Evolutionary conservation across 2,329 filamentous ascomycete species (phyloP).

Genomic region (Aspergillus quadricinctus): DNA sequence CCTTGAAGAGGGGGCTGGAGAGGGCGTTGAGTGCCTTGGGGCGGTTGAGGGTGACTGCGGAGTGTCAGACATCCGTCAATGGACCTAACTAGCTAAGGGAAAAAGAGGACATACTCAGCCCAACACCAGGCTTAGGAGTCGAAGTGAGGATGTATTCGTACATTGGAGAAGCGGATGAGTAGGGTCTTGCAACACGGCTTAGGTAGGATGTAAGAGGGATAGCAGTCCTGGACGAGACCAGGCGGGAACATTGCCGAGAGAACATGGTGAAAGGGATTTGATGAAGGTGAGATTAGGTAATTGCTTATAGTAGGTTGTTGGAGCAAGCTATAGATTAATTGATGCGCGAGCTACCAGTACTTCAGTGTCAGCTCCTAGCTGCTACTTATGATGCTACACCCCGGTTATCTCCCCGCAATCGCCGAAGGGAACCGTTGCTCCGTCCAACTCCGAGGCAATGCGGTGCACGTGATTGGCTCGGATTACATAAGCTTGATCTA

Average conservation of each 20-base stretch:
- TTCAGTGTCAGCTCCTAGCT: not conserved
- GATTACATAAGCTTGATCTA: not conserved
- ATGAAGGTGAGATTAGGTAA: not conserved
- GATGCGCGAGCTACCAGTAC: not conserved
- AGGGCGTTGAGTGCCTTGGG: conserved; percentile 95
- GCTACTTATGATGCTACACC: conserved; percentile 2
- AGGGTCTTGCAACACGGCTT: conserved; percentile 29
- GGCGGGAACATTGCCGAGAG: conserved; percentile 52
- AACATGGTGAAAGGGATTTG: conserved; percentile 29
- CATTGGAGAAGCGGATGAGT: conserved; percentile 41
- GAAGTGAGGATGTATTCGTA: conserved; percentile 84
- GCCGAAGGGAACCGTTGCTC: conserved; percentile 12
- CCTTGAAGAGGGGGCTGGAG: conserved; percentile 81
- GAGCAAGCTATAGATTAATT: not conserved
- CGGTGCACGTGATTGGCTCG: conserved; percentile 9
- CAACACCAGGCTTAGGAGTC: conserved; percentile 81
- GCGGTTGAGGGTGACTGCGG: conserved; percentile 79
- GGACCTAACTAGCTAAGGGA: too few species aligned
- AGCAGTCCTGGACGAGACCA: conserved; percentile 53
- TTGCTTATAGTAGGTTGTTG: not conserved
- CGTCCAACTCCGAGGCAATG: conserved; percentile 13
- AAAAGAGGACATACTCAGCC: conserved; percentile 62
- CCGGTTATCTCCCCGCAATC: conserved; percentile 10
- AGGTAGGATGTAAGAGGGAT: conserved; percentile 34
- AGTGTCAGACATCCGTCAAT: not conserved